These are phyloP conservation scores for Vaucheria bursata DNA, from an alignment of 352 stramenopile genomes.

Conservation along the genomic window DNA sequence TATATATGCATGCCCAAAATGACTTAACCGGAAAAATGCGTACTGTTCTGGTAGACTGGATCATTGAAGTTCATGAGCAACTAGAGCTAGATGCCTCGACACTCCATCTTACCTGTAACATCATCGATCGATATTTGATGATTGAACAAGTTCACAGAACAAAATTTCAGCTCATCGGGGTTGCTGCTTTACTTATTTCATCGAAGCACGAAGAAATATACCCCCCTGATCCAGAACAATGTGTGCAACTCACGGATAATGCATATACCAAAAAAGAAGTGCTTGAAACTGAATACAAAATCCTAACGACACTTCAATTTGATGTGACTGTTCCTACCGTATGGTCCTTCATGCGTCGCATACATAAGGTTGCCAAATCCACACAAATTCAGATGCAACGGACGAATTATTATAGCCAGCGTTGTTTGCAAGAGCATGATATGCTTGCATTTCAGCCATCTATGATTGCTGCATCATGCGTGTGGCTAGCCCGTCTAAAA, in stretches of 20 bases:
- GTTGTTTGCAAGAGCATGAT: constrained; percentile 86
- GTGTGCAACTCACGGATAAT: constrained; percentile 92
- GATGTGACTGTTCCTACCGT: constrained; percentile 80
- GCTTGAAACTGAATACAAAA: constrained; percentile 79
- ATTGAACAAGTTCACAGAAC: constrained; percentile 58
- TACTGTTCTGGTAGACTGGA: constrained; percentile 98
- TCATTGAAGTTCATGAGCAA: constrained; percentile 96
- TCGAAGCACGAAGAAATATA: constrained; percentile 98
- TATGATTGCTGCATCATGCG: constrained; percentile 74
- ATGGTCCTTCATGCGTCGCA: constrained; percentile 81
- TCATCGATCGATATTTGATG: constrained; percentile 87
- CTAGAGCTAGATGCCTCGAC: constrained; percentile 93
- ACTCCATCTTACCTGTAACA: constrained; percentile 92
- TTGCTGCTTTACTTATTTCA: constrained; percentile 86
- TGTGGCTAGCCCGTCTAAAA: constrained; percentile 67
- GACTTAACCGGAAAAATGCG: constrained; percentile 99
- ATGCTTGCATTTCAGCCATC: constrained; percentile 83
- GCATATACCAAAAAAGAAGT: constrained; percentile 76
- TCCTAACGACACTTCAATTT: constrained; percentile 82
- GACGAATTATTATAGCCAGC: constrained; percentile 84
- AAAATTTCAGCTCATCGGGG: constrained; percentile 85
- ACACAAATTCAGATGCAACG: constrained; percentile 51
- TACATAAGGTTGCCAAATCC: constrained; percentile 59
- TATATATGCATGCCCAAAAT: constrained; percentile 76
- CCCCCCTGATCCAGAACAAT: constrained; percentile 76